Conservation (phyloP, 2,329 filamentous ascomycete species). For the Colletotrichum sp. region DNA sequence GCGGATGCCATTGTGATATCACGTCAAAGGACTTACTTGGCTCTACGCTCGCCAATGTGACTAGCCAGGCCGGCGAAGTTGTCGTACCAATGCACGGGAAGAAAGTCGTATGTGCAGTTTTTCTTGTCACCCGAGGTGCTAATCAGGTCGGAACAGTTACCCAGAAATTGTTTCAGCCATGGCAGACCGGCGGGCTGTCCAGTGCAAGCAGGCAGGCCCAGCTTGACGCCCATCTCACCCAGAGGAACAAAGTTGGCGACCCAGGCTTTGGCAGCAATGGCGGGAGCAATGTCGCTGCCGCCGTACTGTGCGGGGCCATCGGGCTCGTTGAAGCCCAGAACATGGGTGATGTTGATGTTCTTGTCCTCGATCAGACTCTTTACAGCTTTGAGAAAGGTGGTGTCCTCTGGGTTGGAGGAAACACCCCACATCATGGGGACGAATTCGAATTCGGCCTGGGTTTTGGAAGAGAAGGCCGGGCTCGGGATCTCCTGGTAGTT, state of each 20-base stretch:
- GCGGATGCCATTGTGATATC: neutral
- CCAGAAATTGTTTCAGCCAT: slow-evolving; percentile 61
- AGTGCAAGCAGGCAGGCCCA: slow-evolving; percentile 75
- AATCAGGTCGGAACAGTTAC: slow-evolving; percentile 65
- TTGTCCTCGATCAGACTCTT: slow-evolving; percentile 55
- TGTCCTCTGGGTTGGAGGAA: slow-evolving; percentile 51
- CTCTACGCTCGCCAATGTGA: slow-evolving; percentile 66
- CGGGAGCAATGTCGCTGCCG: slow-evolving; percentile 66
- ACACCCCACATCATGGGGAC: slow-evolving; percentile 83
- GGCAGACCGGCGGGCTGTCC: slow-evolving; percentile 62
- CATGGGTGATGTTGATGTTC: slow-evolving; percentile 66
- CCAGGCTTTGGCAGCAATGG: slow-evolving; percentile 71
- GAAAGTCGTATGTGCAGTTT: slow-evolving; percentile 68
- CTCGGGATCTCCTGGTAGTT: slow-evolving; percentile 72
- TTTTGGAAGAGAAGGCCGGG: slow-evolving; percentile 48
- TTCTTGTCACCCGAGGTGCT: slow-evolving; percentile 42
- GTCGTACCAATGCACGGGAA: slow-evolving; percentile 73
- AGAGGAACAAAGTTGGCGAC: slow-evolving; percentile 75
- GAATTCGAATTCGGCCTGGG: slow-evolving; percentile 69
- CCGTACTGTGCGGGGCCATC: slow-evolving; percentile 62
- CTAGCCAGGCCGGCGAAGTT: slow-evolving; percentile 72
- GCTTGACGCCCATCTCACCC: slow-evolving; percentile 64
- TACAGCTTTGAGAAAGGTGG: slow-evolving; percentile 66
- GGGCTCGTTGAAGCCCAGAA: slow-evolving; percentile 83
- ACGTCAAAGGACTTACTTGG: slow-evolving; percentile 35